Percentiles rank a stretch among this genome's conserved stretches.
These are phyloP conservation scores for Rhododendron kiyosumense DNA, from an alignment of 148 eudicot species.

Conservation along the genomic window DNA sequence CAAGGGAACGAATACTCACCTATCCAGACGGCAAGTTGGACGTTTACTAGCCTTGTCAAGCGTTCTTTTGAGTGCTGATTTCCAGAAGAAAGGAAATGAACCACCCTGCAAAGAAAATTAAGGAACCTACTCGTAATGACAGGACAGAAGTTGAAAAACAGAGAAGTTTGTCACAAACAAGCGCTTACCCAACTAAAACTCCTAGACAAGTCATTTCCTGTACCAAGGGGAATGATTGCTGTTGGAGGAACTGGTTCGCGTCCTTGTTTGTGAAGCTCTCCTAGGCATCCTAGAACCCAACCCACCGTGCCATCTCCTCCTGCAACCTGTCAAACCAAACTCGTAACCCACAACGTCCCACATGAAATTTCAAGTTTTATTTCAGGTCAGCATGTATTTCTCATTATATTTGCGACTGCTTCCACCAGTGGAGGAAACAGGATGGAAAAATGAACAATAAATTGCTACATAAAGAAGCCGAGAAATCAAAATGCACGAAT, in stretches of 20 bases:
- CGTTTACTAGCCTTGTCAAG: slow-evolving; percentile 56
- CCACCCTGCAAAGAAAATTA: slow-evolving; percentile 58
- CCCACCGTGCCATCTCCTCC: slow-evolving; percentile 99
- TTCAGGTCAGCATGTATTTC: neutral
- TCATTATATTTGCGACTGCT: neutral
- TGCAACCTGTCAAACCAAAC: slow-evolving; percentile 62
- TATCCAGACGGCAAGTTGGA: slow-evolving; percentile 58
- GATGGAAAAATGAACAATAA: neutral
- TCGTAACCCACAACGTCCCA: neutral
- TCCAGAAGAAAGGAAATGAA: slow-evolving; percentile 96
- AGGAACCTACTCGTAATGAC: slow-evolving; percentile 11
- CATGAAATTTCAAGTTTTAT: neutral
- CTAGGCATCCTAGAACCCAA: slow-evolving; percentile 94
- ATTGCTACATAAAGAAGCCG: neutral
- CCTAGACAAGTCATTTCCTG: slow-evolving; percentile 95
- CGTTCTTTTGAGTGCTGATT: slow-evolving; percentile 75
- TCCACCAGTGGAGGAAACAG: neutral
- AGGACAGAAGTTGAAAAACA: neutral
- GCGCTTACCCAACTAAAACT: slow-evolving; percentile 92
- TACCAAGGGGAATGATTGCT: slow-evolving; percentile 92
- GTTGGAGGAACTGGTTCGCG: slow-evolving; percentile 84
- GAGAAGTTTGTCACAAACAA: neutral
- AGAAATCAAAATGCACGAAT: neutral
- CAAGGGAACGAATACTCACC: slow-evolving; percentile 33
- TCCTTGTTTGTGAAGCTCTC: slow-evolving; percentile 72